Percentiles rank a stretch among this genome's conserved stretches.
Conservation (phyloP, 1,139 yeast genomes). For the Taphrina pruni region DNA sequence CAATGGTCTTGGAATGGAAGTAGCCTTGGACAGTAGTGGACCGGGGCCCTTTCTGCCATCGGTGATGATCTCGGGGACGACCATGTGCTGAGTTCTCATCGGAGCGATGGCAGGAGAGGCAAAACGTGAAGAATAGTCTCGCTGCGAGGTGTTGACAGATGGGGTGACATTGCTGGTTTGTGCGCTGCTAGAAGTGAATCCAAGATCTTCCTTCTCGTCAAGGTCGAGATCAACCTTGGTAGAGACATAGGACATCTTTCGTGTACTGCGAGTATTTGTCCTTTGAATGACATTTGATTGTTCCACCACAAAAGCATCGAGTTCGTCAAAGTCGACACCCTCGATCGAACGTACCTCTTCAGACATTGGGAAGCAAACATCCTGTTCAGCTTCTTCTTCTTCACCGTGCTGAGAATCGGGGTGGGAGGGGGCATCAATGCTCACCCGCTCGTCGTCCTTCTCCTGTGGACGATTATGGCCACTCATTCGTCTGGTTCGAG, state of each 20-base stretch:
- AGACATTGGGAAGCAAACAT: slow-evolving; percentile 94
- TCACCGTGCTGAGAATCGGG: slow-evolving; percentile 38
- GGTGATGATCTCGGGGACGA: slow-evolving; percentile 28
- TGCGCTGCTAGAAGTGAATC: slow-evolving; percentile 30
- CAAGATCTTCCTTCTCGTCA: slow-evolving; percentile 19
- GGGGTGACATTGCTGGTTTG: slow-evolving; percentile 29
- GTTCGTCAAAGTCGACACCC: slow-evolving; percentile 53
- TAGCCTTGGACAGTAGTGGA: slow-evolving; percentile 25
- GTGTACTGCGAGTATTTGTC: slow-evolving; percentile 35
- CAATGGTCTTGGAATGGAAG: slow-evolving; percentile 34
- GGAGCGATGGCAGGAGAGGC: slow-evolving; percentile 35
- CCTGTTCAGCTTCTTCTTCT: slow-evolving; percentile 78
- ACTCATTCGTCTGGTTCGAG: slow-evolving; percentile 31
- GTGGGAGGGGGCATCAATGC: slow-evolving; percentile 35
- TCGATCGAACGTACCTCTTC: slow-evolving; percentile 58
- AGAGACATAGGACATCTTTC: slow-evolving; percentile 27
- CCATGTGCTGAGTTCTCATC: slow-evolving; percentile 38
- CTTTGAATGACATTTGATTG: slow-evolving; percentile 38
- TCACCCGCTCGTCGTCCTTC: slow-evolving; percentile 27
- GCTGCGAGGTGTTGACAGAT: slow-evolving; percentile 1
- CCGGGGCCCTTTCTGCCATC: slow-evolving; percentile 16
- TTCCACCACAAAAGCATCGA: slow-evolving; percentile 52
- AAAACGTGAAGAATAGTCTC: slow-evolving; percentile 23
- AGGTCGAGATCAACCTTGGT: slow-evolving; percentile 9
- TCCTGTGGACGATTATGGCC: slow-evolving; percentile 10